Base-by-base conservation (phyloP, 768 basidiomycete genomes). In the Favolaschia claudopus region DNA sequence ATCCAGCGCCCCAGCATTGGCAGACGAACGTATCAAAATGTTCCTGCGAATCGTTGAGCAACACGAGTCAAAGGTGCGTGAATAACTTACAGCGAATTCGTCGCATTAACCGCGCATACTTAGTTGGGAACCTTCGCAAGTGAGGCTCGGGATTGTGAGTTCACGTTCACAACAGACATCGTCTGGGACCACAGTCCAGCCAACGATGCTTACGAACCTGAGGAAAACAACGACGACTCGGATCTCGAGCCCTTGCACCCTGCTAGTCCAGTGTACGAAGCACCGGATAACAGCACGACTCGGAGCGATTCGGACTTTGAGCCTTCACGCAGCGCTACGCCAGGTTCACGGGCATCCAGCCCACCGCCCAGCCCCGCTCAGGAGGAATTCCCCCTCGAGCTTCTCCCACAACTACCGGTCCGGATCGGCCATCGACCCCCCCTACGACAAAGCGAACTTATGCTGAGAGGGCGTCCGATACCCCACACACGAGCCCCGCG, bases 21-120 rank as follows among this genome's bases (percentile, higher is more conserved):
- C 45, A 4, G 50, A 47, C 22, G 58, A 60, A 22, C 51, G 50
- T 10, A 20, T 60, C 37, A 45, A 52, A 24, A 47, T 53, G 37
- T 60, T 60, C 12, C 36, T 60, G 5, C 42, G 45, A 7, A 39
- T 60, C 13, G 33, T 47, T n/a, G 29, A 60, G 19, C 34, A 31
- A 1, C 50, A 60, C 22, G 12, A 42, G 25, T 22, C 24, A 45
- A 45, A 47, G 42, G 46, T 49, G 17, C 29, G 48, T 27, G 33
- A 7, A 9, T 51, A n/a, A 32, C 31, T 58, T 36, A 44, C 56
- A 13, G 5, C 4, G 14, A 8, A 20, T 36, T 12, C 12, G 4
- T 45, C 19, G 25, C 14, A 12, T 28, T 37, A 15, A 51, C 20
- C n/a, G n/a, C 12, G n/a, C 12, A 20, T 29, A 15, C 2, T 7